Evolutionary conservation across 352 stramenopile genomes (phyloP).

Genomic region (Halophytophthora polymorphica): DNA sequence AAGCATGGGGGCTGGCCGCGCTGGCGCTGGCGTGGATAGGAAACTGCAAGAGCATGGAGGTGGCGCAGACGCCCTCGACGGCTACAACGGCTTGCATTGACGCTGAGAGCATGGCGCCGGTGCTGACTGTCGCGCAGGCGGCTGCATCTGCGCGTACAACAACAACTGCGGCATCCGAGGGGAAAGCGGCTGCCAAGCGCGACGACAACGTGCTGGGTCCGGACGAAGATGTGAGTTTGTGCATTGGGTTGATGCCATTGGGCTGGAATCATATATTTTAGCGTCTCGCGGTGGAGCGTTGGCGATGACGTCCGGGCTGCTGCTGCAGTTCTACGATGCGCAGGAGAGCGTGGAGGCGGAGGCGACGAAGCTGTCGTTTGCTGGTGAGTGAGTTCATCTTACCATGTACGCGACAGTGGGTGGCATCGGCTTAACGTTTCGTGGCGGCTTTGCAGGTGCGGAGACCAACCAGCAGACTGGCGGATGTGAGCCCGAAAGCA

Average conservation of each 20-base stretch:
- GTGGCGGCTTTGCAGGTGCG: constrained; percentile 5
- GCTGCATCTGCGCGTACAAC: constrained; percentile 1
- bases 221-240: constrained; percentile 64
- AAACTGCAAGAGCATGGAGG: constrained; percentile 32
- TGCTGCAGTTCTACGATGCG: constrained; percentile 64
- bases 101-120: constrained; percentile 7
- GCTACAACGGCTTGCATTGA: constrained; percentile 1
- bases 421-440: too few species aligned
- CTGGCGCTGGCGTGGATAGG: too few species aligned
- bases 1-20: too few species aligned
- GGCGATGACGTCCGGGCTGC: background rate
- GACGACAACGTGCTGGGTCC: constrained; percentile 52
- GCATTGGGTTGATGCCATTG: too few species aligned
- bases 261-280: background rate
- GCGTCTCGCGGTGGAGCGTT: background rate
- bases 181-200: constrained; percentile 11
- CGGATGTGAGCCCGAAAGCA: constrained; percentile 11
- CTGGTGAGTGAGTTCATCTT: constrained; percentile 7
- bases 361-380: constrained; percentile 15
- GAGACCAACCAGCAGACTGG: constrained; percentile 7
- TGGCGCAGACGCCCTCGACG: constrained; percentile 2
- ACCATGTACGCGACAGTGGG: background rate
- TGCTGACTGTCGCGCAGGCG: background rate
- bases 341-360: constrained; percentile 53
- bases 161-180: background rate